phyloP scores from a whole-genome alignment of 441 rosid species.

The Daphne laureola region DNA sequence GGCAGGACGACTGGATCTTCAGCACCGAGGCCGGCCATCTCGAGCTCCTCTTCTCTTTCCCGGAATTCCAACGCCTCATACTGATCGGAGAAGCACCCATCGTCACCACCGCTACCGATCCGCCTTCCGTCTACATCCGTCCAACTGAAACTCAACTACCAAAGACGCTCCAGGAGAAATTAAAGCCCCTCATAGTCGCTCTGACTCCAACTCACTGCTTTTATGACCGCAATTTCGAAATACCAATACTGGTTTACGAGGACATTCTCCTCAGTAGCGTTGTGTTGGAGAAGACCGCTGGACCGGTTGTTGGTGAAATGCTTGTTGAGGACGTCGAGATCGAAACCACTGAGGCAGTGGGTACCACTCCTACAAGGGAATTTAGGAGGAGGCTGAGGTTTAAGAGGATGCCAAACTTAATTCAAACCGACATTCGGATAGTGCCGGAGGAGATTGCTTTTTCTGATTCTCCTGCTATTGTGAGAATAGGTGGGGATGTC shows the following conservation, averaged over 20 bases:
- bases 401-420: slow-evolving; percentile 75
- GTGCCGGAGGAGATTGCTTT: slow-evolving; percentile 18
- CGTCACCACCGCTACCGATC: not conserved
- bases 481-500: slow-evolving; percentile 21
- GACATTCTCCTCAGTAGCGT: slow-evolving; percentile 45
- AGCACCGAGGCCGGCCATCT: not conserved
- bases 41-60: not conserved
- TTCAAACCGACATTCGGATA: slow-evolving; percentile 54
- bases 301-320: slow-evolving; percentile 68
- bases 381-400: slow-evolving; percentile 83
- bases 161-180: slow-evolving; percentile 20
- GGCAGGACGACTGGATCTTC: too few species aligned
- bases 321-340: slow-evolving; percentile 69
- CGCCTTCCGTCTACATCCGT: slow-evolving; percentile 20
- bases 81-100: slow-evolving; percentile 36
- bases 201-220: slow-evolving; percentile 36
- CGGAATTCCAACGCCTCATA: slow-evolving; percentile 7
- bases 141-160: slow-evolving; percentile 1
- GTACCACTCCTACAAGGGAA: slow-evolving; percentile 23
- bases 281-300: slow-evolving; percentile 42
- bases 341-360: slow-evolving; percentile 14
- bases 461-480: slow-evolving; percentile 12
- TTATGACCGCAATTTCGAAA: slow-evolving; percentile 20
- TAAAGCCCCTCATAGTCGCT: slow-evolving; percentile 40
- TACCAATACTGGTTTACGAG: slow-evolving; percentile 54